Conservation (phyloP, 2,329 filamentous ascomycete genomes). For the Diaporthe vexans region DNA sequence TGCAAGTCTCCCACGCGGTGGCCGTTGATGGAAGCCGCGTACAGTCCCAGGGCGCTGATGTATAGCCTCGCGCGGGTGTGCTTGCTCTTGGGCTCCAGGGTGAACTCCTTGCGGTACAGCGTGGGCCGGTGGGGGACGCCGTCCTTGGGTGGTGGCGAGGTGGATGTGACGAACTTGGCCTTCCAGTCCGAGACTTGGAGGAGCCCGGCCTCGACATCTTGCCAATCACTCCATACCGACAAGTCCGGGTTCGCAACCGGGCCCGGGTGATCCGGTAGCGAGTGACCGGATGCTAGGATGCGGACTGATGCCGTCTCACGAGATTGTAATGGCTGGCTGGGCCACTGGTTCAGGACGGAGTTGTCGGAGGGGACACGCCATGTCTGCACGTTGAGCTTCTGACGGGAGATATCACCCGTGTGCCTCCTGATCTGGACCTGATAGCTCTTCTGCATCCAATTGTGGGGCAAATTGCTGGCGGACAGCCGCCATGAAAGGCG, state of each 20-base stretch:
- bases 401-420: background rate
- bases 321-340: constrained; percentile 17
- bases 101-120: constrained; percentile 36
- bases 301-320: constrained; percentile 36
- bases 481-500: constrained; percentile 39
- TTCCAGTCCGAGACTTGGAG: constrained; percentile 37
- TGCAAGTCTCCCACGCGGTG: constrained; percentile 47
- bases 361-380: constrained; percentile 29
- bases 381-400: background rate
- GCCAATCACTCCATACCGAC: constrained; percentile 32
- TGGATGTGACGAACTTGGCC: constrained; percentile 39
- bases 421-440: constrained; percentile 32
- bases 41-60: constrained; percentile 54
- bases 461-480: background rate
- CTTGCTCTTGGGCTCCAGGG: background rate
- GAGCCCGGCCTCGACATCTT: constrained; percentile 35
- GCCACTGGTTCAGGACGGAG: constrained; percentile 35
- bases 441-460: constrained; percentile 40
- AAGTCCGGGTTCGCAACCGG: background rate
- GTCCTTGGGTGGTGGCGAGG: constrained; percentile 21
- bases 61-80: constrained; percentile 39
- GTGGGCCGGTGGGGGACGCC: constrained; percentile 35
- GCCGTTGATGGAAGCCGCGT: constrained; percentile 56
- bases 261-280: background rate
- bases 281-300: constrained; percentile 19